Conservation (phyloP, 768 basidiomycete species). For the Tylopilus plumbeoviolaceoides region DNA sequence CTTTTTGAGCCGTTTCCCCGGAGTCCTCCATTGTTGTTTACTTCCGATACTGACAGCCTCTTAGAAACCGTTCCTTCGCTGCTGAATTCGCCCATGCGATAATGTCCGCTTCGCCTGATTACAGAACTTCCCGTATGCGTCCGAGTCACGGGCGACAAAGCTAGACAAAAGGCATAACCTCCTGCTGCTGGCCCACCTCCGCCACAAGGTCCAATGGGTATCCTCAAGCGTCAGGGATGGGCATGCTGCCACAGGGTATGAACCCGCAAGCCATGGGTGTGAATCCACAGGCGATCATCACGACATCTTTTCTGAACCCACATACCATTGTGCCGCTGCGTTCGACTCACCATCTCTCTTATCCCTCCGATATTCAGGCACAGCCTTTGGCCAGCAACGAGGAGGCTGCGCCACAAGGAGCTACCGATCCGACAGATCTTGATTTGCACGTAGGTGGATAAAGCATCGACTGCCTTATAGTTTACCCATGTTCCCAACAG, state of each 20-base stretch:
- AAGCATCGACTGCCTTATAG: too few relatives aligned
- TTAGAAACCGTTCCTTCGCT: slow-evolving; percentile 58
- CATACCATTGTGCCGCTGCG: too few relatives aligned
- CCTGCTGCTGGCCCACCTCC: slow-evolving; percentile 33
- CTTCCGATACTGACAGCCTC: slow-evolving; percentile 10
- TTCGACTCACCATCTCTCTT: too few relatives aligned
- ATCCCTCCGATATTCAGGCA: too few relatives aligned
- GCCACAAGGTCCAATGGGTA: slow-evolving; percentile 22
- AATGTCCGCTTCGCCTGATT: slow-evolving; percentile 64
- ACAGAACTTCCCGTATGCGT: slow-evolving; percentile 66
- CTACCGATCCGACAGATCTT: too few relatives aligned
- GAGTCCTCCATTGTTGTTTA: slow-evolving; percentile 4
- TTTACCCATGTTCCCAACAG: too few relatives aligned
- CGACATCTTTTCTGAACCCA: too few relatives aligned
- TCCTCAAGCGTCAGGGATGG: slow-evolving; percentile 18
- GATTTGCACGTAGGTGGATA: too few relatives aligned
- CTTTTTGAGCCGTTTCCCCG: neutral
- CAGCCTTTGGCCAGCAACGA: too few relatives aligned
- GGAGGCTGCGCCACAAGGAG: too few relatives aligned
- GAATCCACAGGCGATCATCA: slow-evolving; percentile 20
- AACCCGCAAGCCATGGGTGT: slow-evolving; percentile 23
- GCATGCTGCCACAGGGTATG: slow-evolving; percentile 24
- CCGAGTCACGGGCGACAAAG: slow-evolving; percentile 70
- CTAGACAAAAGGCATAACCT: slow-evolving; percentile 60
- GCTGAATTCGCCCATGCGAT: slow-evolving; percentile 58